Evolutionary conservation across 1,139 yeast genomes (phyloP).

Genomic region (Pichia sp.): DNA sequence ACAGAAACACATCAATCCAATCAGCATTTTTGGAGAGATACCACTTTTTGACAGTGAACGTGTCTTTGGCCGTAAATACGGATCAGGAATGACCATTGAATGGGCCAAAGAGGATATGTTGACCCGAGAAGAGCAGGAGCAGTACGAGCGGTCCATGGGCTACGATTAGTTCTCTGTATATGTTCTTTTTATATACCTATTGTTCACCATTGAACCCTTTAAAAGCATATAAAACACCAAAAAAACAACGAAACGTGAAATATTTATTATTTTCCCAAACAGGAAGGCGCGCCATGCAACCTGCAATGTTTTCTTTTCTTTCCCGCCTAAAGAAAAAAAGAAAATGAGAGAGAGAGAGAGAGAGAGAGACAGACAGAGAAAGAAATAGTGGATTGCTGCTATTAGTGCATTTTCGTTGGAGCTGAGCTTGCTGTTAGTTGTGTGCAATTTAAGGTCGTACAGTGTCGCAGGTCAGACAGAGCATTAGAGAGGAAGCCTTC

Average conservation of each 20-base stretch:
- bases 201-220: too few relatives aligned
- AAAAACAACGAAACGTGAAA: background rate
- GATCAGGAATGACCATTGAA: constrained; percentile 29
- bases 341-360: too few relatives aligned
- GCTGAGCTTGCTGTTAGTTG: background rate
- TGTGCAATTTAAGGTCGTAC: background rate
- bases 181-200: too few relatives aligned
- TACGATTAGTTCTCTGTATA: constrained; percentile 17
- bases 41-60: constrained; percentile 60
- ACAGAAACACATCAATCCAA: constrained; percentile 65
- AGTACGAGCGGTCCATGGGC: constrained; percentile 51
- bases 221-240: too few relatives aligned
- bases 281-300: constrained; percentile 12
- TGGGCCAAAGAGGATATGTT: constrained; percentile 44
- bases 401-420: background rate
- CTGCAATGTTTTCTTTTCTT: background rate
- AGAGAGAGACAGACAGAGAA: too few relatives aligned
- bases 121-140: constrained; percentile 41
- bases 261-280: constrained; percentile 15
- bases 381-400: too few relatives aligned
- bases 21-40: constrained; percentile 68
- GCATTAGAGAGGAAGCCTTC: too few relatives aligned
- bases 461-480: background rate
- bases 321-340: background rate
- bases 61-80: constrained; percentile 30